Evolutionary conservation across 1,284 basidiomycete species (phyloP).

Genomic region (Hemileia vastatrix): DNA sequence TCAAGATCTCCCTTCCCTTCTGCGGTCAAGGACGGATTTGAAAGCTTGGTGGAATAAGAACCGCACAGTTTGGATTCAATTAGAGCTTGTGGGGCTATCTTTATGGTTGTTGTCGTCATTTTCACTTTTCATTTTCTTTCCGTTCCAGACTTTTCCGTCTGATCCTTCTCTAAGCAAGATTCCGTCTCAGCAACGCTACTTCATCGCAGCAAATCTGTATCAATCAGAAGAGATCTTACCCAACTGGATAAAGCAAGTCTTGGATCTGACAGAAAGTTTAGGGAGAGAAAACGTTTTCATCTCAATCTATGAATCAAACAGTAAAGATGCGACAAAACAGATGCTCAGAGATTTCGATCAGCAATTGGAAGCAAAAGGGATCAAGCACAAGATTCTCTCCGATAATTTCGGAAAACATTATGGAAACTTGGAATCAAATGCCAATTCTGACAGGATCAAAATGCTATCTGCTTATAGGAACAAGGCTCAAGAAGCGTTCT

Average conservation of each 20-base stretch:
- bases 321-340: conserved; percentile 48
- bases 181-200: conserved; percentile 24
- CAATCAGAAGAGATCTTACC: conserved; percentile 34
- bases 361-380: conserved; percentile 40
- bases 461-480: conserved; percentile 33
- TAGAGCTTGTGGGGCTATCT: too few species aligned
- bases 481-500: too few species aligned
- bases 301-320: conserved; percentile 54
- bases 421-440: neutral
- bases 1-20: too few species aligned
- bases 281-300: conserved; percentile 52
- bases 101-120: too few species aligned
- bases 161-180: too few species aligned
- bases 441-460: conserved; percentile 25
- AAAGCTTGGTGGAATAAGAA: too few species aligned
- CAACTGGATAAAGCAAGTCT: conserved; percentile 25
- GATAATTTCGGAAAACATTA: conserved; percentile 28
- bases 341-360: conserved; percentile 46
- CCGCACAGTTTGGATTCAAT: too few species aligned
- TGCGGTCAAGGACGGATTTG: too few species aligned
- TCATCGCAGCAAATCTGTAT: conserved; percentile 35
- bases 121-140: too few species aligned
- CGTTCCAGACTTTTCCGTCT: too few species aligned
- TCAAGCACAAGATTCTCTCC: conserved; percentile 45
- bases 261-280: too few species aligned